Evolutionary conservation across 441 rosid species (phyloP).

Genomic region (Raphanus hybrid): DNA sequence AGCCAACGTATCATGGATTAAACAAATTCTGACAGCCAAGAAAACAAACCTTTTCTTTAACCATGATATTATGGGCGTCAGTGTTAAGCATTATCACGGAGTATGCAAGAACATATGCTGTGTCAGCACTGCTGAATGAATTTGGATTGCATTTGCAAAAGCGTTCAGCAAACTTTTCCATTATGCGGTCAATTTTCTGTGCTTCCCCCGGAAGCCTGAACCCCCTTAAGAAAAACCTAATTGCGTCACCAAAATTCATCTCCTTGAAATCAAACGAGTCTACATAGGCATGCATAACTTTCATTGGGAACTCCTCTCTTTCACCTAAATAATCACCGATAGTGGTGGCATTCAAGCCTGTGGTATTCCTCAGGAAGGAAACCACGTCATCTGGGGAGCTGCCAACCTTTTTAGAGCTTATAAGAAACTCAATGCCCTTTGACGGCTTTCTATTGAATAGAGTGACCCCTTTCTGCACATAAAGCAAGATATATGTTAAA

Average conservation of each 20-base stretch:
- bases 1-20: slow-evolving; percentile 20
- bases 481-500: slow-evolving; percentile 46
- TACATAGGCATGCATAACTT: slow-evolving; percentile 97
- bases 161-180: slow-evolving; percentile 99
- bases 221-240: slow-evolving; percentile 94
- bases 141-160: slow-evolving; percentile 94
- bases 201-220: slow-evolving; percentile 99
- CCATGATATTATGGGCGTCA: slow-evolving; percentile 97
- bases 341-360: slow-evolving; percentile 83
- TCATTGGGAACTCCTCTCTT: slow-evolving; percentile 89
- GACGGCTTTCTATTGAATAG: slow-evolving; percentile 94
- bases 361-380: slow-evolving; percentile 70
- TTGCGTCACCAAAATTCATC: slow-evolving; percentile 91
- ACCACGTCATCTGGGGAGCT: slow-evolving; percentile 87
- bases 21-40: slow-evolving; percentile 32
- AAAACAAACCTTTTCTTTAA: slow-evolving; percentile 87
- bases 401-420: slow-evolving; percentile 73
- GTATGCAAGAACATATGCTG: slow-evolving; percentile 99
- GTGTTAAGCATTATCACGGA: slow-evolving; percentile 99
- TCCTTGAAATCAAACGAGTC: slow-evolving; percentile 93
- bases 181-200: slow-evolving; percentile 97
- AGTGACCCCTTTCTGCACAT: slow-evolving; percentile 87
- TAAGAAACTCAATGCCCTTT: slow-evolving; percentile 92
- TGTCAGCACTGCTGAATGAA: slow-evolving; percentile 95
- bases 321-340: slow-evolving; percentile 99